Evolutionary conservation across 208 protist species (phyloP).

Genomic region (Leishmania major): DNA sequence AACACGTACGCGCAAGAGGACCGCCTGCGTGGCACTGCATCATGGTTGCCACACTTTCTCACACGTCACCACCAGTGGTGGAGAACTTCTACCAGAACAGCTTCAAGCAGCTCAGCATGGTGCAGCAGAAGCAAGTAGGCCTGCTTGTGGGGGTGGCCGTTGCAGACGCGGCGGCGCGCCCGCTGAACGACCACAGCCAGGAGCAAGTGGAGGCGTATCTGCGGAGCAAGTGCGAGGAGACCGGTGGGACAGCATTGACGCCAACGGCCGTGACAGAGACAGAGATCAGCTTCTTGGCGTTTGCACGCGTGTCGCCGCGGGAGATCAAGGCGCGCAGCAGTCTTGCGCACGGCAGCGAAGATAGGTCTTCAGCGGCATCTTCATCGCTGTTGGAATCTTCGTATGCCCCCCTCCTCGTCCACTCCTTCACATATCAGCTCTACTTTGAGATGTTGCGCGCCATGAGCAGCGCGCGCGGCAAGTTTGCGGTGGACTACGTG

Average conservation of each 20-base stretch:
- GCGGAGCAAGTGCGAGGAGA: neutral
- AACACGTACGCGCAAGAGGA: neutral
- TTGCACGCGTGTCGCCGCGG: slow-evolving; percentile 21
- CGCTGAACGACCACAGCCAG: slow-evolving; percentile 43
- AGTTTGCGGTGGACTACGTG: slow-evolving; percentile 53
- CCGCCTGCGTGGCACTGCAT: neutral
- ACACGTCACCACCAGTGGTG: slow-evolving; percentile 25
- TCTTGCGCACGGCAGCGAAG: neutral
- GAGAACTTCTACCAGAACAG: slow-evolving; percentile 84
- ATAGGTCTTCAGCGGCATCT: neutral
- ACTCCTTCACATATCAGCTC: slow-evolving; percentile 76
- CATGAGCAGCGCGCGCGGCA: slow-evolving; percentile 62
- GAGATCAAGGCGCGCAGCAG: neutral
- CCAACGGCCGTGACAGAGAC: neutral
- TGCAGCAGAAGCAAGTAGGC: slow-evolving; percentile 83
- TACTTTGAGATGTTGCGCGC: slow-evolving; percentile 58
- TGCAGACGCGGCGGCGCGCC: slow-evolving; percentile 75
- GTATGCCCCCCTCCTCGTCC: slow-evolving; percentile 20
- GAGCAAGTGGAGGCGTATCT: slow-evolving; percentile 39
- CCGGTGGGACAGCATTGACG: neutral
- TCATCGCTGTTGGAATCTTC: neutral
- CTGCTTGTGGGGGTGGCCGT: slow-evolving; percentile 76
- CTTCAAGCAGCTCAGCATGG: slow-evolving; percentile 83
- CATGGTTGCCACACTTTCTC: slow-evolving; percentile 29
- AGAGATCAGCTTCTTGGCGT: slow-evolving; percentile 1